Conservation (phyloP, 495 filamentous ascomycete genomes). For the Lophium mytilinum region DNA sequence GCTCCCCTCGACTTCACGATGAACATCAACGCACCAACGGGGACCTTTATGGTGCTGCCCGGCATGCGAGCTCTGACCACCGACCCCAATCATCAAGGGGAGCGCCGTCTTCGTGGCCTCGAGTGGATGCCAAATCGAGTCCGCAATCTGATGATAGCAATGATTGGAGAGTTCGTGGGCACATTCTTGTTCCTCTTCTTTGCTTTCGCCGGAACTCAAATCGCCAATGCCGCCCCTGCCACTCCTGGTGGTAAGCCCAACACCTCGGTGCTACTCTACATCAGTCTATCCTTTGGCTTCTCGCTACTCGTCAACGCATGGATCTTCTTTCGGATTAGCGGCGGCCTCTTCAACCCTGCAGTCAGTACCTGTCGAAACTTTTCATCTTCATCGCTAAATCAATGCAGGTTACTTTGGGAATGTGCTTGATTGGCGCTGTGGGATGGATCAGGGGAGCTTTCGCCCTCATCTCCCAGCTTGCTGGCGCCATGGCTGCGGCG, state of each 20-base stretch:
- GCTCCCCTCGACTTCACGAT: conserved; percentile 4
- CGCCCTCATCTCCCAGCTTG: conserved; percentile 47
- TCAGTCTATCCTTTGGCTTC: conserved; percentile 64
- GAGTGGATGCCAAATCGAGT: conserved; percentile 27
- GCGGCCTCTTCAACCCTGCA: conserved; percentile 76
- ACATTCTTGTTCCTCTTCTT: conserved; percentile 82
- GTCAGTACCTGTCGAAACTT: conserved; percentile 33
- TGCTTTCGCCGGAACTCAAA: conserved; percentile 69
- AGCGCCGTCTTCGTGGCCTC: conserved; percentile 11
- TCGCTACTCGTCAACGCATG: conserved; percentile 73
- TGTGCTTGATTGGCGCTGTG: conserved; percentile 50
- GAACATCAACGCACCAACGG: conserved; percentile 17
- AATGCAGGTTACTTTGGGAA: conserved; percentile 48
- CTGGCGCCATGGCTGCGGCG: conserved; percentile 51
- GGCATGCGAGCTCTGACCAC: conserved; percentile 19
- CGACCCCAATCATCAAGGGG: conserved; percentile 16
- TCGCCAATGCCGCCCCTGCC: conserved; percentile 45
- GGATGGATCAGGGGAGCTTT: conserved; percentile 42
- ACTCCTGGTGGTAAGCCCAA: conserved; percentile 7
- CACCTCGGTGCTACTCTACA: conserved; percentile 50
- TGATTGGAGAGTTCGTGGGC: conserved; percentile 64
- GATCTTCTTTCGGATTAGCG: conserved; percentile 75
- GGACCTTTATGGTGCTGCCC: conserved; percentile 25
- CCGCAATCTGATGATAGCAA: conserved; percentile 50
- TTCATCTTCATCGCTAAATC: neutral